Evolutionary conservation across 2,329 filamentous ascomycete genomes (phyloP).

Genomic region (Xylaria arbuscula): DNA sequence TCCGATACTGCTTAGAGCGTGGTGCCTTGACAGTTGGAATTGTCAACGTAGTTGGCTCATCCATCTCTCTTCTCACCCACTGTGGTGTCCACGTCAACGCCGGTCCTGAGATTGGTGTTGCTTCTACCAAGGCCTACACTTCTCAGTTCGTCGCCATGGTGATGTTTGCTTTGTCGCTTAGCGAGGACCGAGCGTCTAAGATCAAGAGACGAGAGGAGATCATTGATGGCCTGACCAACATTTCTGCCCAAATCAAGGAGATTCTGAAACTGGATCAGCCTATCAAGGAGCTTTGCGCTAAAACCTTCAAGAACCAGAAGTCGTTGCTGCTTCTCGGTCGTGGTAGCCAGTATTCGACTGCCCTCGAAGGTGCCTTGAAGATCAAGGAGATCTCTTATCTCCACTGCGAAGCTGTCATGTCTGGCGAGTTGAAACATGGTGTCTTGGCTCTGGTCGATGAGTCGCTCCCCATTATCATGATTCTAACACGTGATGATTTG

Average conservation of each 20-base stretch:
- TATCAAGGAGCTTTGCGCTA: conserved; percentile 93
- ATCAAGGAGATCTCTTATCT: conserved; percentile 99
- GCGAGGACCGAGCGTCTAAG: conserved; percentile 97
- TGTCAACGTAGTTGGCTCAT: conserved; percentile 98
- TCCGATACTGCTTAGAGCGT: conserved; percentile 97
- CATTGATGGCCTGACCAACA: conserved; percentile 88
- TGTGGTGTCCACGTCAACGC: conserved; percentile 99
- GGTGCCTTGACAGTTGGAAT: conserved; percentile 97
- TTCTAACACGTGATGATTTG: conserved; percentile 92
- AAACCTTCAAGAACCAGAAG: conserved; percentile 97
- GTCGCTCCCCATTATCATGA: conserved; percentile 99
- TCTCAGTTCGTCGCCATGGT: conserved; percentile 99
- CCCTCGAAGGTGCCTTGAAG: conserved; percentile 96
- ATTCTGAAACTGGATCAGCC: conserved; percentile 90
- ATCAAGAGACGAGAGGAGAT: conserved; percentile 91
- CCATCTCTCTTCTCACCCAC: conserved; percentile 98
- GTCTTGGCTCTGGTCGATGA: conserved; percentile 97
- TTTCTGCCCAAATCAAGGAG: conserved; percentile 91
- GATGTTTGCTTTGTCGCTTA: conserved; percentile 97
- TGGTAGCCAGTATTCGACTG: conserved; percentile 96
- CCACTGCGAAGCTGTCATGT: conserved; percentile 99
- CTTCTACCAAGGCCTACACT: conserved; percentile 98
- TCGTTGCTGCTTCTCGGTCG: conserved; percentile 91
- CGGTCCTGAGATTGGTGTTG: conserved; percentile 97
- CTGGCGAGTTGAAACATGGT: conserved; percentile 98